Conservation (phyloP, 305 asterid genomes). For the Ajuga reptans region DNA sequence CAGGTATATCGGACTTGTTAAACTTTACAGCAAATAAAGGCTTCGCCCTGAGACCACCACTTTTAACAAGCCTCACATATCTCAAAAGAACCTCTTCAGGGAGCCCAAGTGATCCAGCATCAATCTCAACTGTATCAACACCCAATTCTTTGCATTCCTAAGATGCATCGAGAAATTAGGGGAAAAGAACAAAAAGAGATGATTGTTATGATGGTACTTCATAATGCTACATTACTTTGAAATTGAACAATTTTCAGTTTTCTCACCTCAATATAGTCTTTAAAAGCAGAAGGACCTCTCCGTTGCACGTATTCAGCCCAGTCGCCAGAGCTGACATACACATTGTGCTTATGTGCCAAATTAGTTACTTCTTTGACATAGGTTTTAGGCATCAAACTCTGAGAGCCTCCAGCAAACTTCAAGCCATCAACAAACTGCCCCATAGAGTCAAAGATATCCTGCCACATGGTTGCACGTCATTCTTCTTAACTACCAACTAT, state of each 20-base stretch:
- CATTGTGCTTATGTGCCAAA: conserved; percentile 71
- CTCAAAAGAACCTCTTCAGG: conserved; percentile 74
- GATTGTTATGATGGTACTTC: neutral
- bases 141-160: conserved; percentile 79
- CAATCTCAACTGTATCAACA: conserved; percentile 68
- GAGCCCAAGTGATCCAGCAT: conserved; percentile 57
- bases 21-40: conserved; percentile 67
- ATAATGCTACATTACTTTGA: neutral
- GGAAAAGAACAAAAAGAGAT: too few relatives aligned
- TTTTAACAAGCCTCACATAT: conserved; percentile 73
- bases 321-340: conserved; percentile 74
- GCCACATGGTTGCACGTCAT: neutral
- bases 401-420: conserved; percentile 75
- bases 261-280: conserved; percentile 54
- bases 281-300: conserved; percentile 67
- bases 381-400: conserved; percentile 53
- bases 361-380: conserved; percentile 56
- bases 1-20: conserved; percentile 65
- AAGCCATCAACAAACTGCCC: conserved; percentile 86
- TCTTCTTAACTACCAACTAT: neutral
- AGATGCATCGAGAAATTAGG: neutral
- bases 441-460: conserved; percentile 83
- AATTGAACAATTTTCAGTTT: neutral
- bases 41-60: conserved; percentile 68
- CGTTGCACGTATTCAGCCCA: conserved; percentile 64